These are phyloP conservation scores for Rosa lucieae DNA, from an alignment of 306 rosid genomes.

Conservation along the genomic window DNA sequence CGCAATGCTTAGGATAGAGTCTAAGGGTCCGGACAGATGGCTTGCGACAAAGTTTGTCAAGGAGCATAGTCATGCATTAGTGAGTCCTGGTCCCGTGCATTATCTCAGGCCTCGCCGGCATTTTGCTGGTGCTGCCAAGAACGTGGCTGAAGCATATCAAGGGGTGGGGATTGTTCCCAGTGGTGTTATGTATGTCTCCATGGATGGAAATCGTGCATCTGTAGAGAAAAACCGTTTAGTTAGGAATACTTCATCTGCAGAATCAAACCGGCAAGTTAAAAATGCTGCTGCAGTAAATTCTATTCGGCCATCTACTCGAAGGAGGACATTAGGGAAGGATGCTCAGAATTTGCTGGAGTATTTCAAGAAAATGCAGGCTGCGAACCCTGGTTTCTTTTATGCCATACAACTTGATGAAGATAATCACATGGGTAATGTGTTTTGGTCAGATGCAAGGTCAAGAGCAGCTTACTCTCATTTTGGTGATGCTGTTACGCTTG, in stretches of 20 bases:
- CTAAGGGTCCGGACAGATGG: constrained; percentile 71
- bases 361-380: constrained; percentile 94
- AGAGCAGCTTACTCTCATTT: constrained; percentile 83
- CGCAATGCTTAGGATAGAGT: constrained; percentile 78
- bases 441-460: constrained; percentile 93
- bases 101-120: constrained; percentile 68
- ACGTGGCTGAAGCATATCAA: constrained; percentile 60
- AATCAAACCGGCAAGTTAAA: constrained; percentile 46
- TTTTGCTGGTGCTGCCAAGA: constrained; percentile 76
- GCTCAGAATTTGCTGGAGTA: constrained; percentile 86
- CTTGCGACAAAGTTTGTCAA: constrained; percentile 73
- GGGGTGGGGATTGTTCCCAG: constrained; percentile 81
- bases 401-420: constrained; percentile 92
- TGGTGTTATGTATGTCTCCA: constrained; percentile 81
- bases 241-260: constrained; percentile 46
- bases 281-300: constrained; percentile 41
- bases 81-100: constrained; percentile 48
- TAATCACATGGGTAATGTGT: constrained; percentile 72
- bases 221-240: constrained; percentile 49
- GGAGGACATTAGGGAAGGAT: constrained; percentile 78
- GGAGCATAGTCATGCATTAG: constrained; percentile 79
- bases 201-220: constrained; percentile 62
- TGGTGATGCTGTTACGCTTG: constrained; percentile 76
- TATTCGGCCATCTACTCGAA: constrained; percentile 43
- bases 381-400: constrained; percentile 89